These are phyloP conservation scores for Fomitopsis palustris DNA, from an alignment of 1,284 basidiomycete genomes.

Conservation along the genomic window DNA sequence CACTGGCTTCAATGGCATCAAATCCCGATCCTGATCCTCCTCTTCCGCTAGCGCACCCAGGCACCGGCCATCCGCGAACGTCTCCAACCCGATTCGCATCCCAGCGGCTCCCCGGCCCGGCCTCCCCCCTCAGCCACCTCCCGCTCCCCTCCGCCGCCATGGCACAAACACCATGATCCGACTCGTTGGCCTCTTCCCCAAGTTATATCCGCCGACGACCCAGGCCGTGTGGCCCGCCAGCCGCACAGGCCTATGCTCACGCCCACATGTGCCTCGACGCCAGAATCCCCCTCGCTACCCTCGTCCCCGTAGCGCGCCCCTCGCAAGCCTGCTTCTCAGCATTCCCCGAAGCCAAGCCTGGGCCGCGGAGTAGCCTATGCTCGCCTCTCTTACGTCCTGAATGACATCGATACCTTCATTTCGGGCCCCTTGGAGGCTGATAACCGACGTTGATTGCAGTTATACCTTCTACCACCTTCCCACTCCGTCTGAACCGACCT, in stretches of 20 bases:
- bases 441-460: slow-evolving; percentile 2
- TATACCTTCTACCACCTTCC: background rate
- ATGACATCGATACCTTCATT: background rate
- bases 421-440: background rate
- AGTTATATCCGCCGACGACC: slow-evolving; percentile 5
- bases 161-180: background rate
- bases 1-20: background rate
- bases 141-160: background rate
- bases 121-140: background rate
- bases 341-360: background rate
- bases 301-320: background rate
- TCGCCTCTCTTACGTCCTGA: background rate
- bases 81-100: background rate
- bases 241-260: background rate
- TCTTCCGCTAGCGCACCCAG: background rate
- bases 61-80: background rate
- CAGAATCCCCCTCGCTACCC: background rate
- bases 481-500: background rate
- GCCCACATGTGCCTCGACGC: background rate
- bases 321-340: background rate
- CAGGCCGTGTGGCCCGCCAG: background rate
- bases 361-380: background rate
- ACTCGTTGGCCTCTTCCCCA: background rate
- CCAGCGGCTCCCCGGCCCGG: background rate
- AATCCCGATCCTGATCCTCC: background rate